Base-by-base conservation (phyloP, 768 basidiomycete species). In the Pisolithus microcarpus region DNA sequence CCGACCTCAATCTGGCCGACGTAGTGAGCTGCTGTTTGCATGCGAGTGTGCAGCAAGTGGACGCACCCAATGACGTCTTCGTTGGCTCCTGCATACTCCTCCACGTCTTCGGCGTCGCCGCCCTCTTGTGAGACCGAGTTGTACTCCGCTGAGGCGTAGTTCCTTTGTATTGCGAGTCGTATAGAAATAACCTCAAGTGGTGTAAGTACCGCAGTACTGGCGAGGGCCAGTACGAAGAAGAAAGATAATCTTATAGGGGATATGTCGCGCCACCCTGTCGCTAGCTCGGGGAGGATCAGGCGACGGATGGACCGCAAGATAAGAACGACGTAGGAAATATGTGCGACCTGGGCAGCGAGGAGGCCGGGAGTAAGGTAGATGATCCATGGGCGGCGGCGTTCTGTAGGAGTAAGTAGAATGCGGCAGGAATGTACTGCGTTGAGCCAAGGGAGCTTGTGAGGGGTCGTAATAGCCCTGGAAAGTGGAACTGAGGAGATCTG, bases 381-480 rank as follows among this genome's bases (percentile, higher is more conserved):
- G 18, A 82, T 72, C 85, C 85, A 90, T 4, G 87, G 87, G 11
- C 75, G 74, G 28, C 76, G 74, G 43, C 80, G 77, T 62, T 90
- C 87, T 4, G 38, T 43, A 13, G 38, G 38, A 18, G 49, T 50
- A 28, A 42, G 38, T 30, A 11, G 19, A 18, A 43, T 46, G 18
- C 19, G 45, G n/a, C 30, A 46, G 18, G 85, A 78, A 53, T 77
- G 72, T 50, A 76, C 60, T 2, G 75, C 70, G 31, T 75, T 70
- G 59, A 85, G 75, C 60, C 78, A 89, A 2, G 84, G 77, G 31
- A 93, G 71, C 61, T 76, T 82, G 66, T 87, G 80, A 0, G 90
- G 90, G 1, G 91, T 92, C 1, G 86, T 90, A 55, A 92, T 85
- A 2, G 91, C 77, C 38, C 90, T 92, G 56, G 19, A 23, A 23